Evolutionary conservation across 2,329 filamentous ascomycete genomes (phyloP), one percentile per base, ranked within the genome.

Genomic region (Pyrenochaeta sp.): DNA sequence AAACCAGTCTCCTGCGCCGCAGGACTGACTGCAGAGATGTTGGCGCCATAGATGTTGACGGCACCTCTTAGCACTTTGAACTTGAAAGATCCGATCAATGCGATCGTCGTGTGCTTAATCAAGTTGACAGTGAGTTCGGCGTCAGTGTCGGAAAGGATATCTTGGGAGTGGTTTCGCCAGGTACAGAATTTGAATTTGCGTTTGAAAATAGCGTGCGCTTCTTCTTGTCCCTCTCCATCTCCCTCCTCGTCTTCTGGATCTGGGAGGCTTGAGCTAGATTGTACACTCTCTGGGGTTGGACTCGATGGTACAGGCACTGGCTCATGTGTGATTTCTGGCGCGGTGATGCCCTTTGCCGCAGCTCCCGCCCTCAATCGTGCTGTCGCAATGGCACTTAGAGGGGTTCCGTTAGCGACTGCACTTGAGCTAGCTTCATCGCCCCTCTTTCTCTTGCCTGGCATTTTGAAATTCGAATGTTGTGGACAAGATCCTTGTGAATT

Each of bases 31-130:
- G 83, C 72, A 10, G 80, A 79, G 3, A 94, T 72, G 6, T 82
- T 85, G 6, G 90, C 87, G 15, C 91, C 90, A 13, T 87, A 84
- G 27, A 94, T 74, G 1, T 85, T 88, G 25, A 90, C 79, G 43
- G 87, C 82, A 2, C 91, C 91, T 51, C 81, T 81, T 8, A 80
- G 68, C 0, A 94, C 83, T 12, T 80, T 80, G 30, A 94, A 72
- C 15, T 88, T 86, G 73, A 88, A 95, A 67, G 86, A 88, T 1
- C 91, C 91, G 10, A 92, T 59, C 19, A 79, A 69, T 2, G 76
- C 70, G 34, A 79, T 71, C 7, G 70, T 78, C 7, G 79, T 47
- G 32, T 72, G 75, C 30, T 75, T 74, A 24, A 69, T 62, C 37
- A 76, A 53, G 10, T 59, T 65, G 46, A 74, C 61, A 25, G 63